These are phyloP conservation scores for Mallotus repandus DNA, from an alignment of 441 rosid genomes.

Conservation along the genomic window DNA sequence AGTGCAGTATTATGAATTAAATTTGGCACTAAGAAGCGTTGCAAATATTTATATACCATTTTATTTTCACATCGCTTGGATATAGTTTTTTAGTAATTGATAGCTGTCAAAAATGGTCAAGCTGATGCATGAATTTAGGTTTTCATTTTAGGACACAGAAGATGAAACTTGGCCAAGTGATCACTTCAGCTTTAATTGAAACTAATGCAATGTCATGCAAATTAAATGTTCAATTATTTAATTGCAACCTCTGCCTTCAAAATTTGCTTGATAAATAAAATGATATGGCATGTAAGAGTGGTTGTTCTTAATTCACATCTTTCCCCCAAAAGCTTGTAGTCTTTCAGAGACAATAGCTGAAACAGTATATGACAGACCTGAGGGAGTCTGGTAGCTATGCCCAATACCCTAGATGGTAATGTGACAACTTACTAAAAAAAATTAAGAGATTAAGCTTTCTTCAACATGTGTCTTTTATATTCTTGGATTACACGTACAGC, in stretches of 20 bases:
- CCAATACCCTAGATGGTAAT: neutral
- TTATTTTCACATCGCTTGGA: neutral
- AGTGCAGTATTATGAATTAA: neutral
- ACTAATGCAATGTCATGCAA: neutral
- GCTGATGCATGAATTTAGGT: neutral
- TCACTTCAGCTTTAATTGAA: neutral
- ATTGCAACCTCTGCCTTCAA: neutral
- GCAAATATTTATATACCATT: neutral
- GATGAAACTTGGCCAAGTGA: neutral
- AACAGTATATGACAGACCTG: neutral
- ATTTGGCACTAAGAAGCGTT: neutral
- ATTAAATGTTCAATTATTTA: neutral
- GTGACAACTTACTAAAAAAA: neutral
- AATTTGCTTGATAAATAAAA: neutral
- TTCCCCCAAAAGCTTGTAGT: neutral
- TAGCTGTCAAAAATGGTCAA: neutral
- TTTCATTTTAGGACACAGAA: neutral
- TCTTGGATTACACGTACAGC: neutral
- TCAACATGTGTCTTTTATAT: neutral
- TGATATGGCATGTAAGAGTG: neutral
- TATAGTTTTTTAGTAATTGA: neutral
- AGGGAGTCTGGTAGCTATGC: neutral
- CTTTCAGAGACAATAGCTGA: neutral
- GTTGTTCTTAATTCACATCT: neutral
- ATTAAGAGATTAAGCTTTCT: neutral